A percentile compares a stretch with the other conserved stretches of the same genome.
These are phyloP conservation scores for Umbilicus rupestris DNA, from an alignment of 164 flowering plant species.

Conservation along the genomic window DNA sequence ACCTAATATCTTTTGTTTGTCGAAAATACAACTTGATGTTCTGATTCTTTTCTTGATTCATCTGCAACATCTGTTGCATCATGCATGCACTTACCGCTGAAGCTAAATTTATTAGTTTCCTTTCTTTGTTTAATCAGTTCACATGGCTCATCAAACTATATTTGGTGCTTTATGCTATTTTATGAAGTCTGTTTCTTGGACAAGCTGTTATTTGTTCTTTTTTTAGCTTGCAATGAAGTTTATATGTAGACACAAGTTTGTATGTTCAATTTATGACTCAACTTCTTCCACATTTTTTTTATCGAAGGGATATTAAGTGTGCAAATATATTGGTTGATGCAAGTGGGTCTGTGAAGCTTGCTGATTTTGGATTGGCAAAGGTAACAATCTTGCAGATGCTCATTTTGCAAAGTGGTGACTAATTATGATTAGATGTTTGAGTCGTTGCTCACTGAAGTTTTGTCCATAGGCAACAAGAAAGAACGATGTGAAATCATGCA, in stretches of 20 bases:
- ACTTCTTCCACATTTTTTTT: conserved; percentile 1
- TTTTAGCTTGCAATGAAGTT: neutral
- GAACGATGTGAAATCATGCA: conserved; percentile 79
- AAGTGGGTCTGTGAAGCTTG: conserved; percentile 86
- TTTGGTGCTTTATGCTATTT: no score
- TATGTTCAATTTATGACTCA: neutral
- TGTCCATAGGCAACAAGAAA: conserved; percentile 60
- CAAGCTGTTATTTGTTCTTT: neutral
- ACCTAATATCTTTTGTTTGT: neutral
- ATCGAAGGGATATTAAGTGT: conserved; percentile 90
- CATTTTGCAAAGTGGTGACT: neutral
- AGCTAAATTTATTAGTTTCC: no score
- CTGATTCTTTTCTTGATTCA: no score
- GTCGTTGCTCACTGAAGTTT: neutral
- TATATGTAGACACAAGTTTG: neutral
- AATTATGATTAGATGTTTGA: neutral
- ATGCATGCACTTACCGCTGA: no score
- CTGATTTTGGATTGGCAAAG: conserved; percentile 99
- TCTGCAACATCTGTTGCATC: no score
- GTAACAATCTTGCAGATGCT: conserved; percentile 20
- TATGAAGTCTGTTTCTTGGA: neutral
- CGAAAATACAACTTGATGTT: neutral
- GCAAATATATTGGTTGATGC: conserved; percentile 94
- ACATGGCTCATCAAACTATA: no score
- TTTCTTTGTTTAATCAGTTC: no score